Evolutionary conservation across 768 basidiomycete genomes (phyloP).

Genomic region (Asterophora parasitica): DNA sequence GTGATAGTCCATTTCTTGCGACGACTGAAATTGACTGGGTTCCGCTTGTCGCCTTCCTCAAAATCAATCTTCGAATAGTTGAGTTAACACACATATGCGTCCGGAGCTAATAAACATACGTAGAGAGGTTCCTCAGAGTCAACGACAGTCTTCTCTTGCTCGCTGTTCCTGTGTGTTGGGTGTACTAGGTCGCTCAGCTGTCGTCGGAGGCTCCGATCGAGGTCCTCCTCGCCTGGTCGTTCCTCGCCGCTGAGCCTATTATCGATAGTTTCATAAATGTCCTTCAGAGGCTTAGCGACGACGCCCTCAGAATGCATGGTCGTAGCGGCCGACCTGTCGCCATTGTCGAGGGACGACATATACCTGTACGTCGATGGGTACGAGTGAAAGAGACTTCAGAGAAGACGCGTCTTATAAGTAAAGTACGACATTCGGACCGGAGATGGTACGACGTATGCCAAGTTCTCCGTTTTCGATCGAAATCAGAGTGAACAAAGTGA

Average conservation of each 20-base stretch:
- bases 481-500: too few species aligned
- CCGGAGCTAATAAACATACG: slow-evolving; percentile 2
- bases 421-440: background rate
- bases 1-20: slow-evolving; percentile 30
- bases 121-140: slow-evolving; percentile 12
- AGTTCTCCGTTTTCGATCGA: background rate
- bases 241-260: slow-evolving; percentile 30
- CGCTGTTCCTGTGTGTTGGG: slow-evolving; percentile 11
- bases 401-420: background rate
- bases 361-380: background rate
- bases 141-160: background rate
- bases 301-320: slow-evolving; percentile 18
- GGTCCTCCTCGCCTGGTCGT: slow-evolving; percentile 24
- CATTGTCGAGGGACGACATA: background rate
- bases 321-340: background rate
- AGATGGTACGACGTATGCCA: background rate
- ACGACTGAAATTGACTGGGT: slow-evolving; percentile 19
- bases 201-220: slow-evolving; percentile 28
- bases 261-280: slow-evolving; percentile 33
- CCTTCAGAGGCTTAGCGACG: slow-evolving; percentile 24
- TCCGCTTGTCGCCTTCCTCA: slow-evolving; percentile 18
- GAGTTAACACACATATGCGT: background rate
- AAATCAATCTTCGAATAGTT: slow-evolving; percentile 19
- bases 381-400: background rate
- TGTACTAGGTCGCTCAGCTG: slow-evolving; percentile 28